phyloP scores from a whole-genome alignment of 1,139 yeast genomes.

The Kurtzmaniella quercitrusa region DNA sequence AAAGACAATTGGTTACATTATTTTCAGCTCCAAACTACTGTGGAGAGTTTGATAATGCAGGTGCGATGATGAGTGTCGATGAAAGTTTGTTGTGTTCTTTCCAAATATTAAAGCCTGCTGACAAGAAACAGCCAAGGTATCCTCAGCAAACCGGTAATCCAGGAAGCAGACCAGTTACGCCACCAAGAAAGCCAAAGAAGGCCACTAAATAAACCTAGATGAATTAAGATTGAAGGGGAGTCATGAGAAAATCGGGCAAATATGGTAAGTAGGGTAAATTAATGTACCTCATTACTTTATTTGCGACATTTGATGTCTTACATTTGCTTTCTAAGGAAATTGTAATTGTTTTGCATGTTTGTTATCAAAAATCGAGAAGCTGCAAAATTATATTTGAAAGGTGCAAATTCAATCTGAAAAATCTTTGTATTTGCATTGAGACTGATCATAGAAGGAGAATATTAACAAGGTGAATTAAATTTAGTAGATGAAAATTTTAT shows the following conservation, averaged over 20 bases:
- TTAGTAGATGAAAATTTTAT: not conserved
- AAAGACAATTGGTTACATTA: conserved; percentile 90
- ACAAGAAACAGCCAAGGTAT: conserved; percentile 72
- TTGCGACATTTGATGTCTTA: not conserved
- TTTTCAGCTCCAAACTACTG: conserved; percentile 97
- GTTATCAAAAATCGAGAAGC: too few relatives aligned
- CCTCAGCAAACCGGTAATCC: conserved; percentile 52
- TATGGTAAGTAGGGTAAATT: too few relatives aligned
- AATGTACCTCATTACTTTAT: not conserved
- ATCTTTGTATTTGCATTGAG: conserved; percentile 1
- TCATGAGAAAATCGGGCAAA: not conserved
- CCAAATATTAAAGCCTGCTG: conserved; percentile 97
- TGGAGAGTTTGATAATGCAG: conserved; percentile 98
- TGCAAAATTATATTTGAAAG: too few relatives aligned
- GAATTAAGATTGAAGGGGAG: not conserved
- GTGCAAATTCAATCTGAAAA: not conserved
- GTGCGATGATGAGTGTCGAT: conserved; percentile 99
- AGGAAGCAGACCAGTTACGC: conserved; percentile 54
- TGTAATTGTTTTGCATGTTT: not conserved
- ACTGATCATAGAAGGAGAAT: conserved; percentile 1
- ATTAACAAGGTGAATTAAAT: not conserved
- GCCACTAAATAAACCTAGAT: conserved; percentile 37
- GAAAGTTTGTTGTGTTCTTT: conserved; percentile 93
- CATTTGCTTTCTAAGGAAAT: not conserved
- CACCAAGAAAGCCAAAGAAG: conserved; percentile 72